Conservation (phyloP, 2,329 filamentous ascomycete genomes). For the Graphium sp. region DNA sequence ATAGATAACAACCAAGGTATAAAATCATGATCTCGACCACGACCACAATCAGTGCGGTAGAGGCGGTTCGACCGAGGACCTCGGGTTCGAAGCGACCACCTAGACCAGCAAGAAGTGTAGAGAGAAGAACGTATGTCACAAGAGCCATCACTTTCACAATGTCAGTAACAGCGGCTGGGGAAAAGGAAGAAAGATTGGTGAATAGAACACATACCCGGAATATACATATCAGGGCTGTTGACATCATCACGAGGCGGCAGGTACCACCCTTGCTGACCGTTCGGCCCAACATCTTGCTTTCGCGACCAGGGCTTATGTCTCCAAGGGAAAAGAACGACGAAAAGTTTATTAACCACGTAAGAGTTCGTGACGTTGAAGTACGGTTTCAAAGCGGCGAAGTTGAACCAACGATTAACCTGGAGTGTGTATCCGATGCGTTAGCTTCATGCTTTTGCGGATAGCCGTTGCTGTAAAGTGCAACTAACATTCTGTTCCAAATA, state of each 20-base stretch:
- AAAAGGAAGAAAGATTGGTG: background rate
- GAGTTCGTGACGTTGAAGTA: slow-evolving; percentile 99
- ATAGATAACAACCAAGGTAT: slow-evolving; percentile 82
- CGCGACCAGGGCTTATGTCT: slow-evolving; percentile 94
- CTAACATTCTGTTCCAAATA: slow-evolving; percentile 89
- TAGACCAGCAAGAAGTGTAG: slow-evolving; percentile 76
- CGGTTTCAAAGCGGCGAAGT: slow-evolving; percentile 84
- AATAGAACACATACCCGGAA: slow-evolving; percentile 38
- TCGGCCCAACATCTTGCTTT: slow-evolving; percentile 59
- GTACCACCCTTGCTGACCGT: slow-evolving; percentile 60
- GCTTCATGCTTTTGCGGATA: no score
- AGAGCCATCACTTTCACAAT: slow-evolving; percentile 61
- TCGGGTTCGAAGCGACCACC: slow-evolving; percentile 88
- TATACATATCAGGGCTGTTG: slow-evolving; percentile 99
- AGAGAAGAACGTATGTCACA: slow-evolving; percentile 92
- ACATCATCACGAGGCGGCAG: slow-evolving; percentile 86
- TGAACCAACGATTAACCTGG: slow-evolving; percentile 58
- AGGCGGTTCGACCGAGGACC: slow-evolving; percentile 76
- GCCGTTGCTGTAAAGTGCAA: slow-evolving; percentile 6
- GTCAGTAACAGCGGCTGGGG: background rate
- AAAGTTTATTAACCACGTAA: slow-evolving; percentile 87
- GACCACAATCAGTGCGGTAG: slow-evolving; percentile 68
- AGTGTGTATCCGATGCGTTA: background rate
- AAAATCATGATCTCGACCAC: slow-evolving; percentile 77
- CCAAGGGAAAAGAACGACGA: slow-evolving; percentile 93